Base-by-base conservation (phyloP, 192 early-diverging fungal species). In the Thoreauomyces humboldtii region DNA sequence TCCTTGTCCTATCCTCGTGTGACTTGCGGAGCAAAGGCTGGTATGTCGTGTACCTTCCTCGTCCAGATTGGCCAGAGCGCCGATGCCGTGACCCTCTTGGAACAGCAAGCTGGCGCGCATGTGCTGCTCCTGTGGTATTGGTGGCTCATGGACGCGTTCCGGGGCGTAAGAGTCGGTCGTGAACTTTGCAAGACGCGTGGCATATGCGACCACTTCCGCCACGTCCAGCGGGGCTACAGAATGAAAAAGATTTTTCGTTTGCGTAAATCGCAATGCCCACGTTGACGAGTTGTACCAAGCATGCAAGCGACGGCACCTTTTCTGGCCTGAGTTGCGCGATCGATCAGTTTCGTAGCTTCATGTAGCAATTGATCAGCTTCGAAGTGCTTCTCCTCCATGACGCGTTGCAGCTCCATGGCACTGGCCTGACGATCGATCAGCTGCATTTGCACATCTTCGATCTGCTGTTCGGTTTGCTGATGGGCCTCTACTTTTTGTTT, bases 111-210 rank as follows among this genome's bases (percentile, higher is more conserved):
- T 65, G 57, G 56, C 55, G 32, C 71, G 42, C 71, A 73, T 73
- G 53, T 73, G 71, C 3, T 61, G 31, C 9, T 73, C 71, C 29
- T 73, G 71, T 21, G 71, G 71, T 17, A 73, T 67, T 19, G 71
- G 71, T 33, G 71, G 71, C 46, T 73, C 71, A 25, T 61, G 51
- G 7, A 46, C 12, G 2, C 59, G 41, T 4, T 33, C 57, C 4
- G 44, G 32, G 17, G n/a, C 51, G 9, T 11, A 4, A 24, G 63
- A 17, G 7, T 29, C 55, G 56, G 50, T 59, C 3, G 65, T 67
- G 33, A 36, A 59, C 33, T 67, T 67, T 21, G 65, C n/a, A 5
- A 67, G 27, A 4, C 56, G 54, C 4, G 27, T 21, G 15, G 65
- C 54, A 33, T 67, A 67, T 19, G 65, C 45, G 11, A 35, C 48